These are phyloP conservation scores for Emmonsiellopsis sp. DNA, from an alignment of 2,329 filamentous ascomycete genomes.

Conservation along the genomic window DNA sequence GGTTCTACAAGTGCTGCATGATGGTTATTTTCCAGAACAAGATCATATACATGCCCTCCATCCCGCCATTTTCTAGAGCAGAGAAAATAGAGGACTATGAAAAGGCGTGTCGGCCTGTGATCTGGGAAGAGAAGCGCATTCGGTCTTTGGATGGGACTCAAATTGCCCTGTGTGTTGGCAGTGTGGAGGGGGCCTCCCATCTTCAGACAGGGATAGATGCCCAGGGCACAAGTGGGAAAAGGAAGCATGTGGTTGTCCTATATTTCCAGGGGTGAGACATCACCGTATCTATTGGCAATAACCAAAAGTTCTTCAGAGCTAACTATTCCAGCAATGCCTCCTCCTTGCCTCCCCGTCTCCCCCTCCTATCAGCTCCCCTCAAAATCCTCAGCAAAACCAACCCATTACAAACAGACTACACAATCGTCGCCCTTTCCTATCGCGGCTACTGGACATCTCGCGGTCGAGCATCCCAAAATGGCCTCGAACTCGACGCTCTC, in stretches of 20 bases:
- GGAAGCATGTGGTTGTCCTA: slow-evolving; percentile 29
- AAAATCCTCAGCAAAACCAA: slow-evolving; percentile 9
- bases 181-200: background rate
- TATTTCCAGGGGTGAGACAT: slow-evolving; percentile 39
- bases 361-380: slow-evolving; percentile 38
- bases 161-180: slow-evolving; percentile 50
- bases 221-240: background rate
- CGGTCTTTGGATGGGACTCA: slow-evolving; percentile 55
- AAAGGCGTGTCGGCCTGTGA: slow-evolving; percentile 49
- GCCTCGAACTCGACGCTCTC: slow-evolving; percentile 59
- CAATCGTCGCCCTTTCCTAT: slow-evolving; percentile 45
- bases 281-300: background rate
- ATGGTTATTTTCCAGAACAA: slow-evolving; percentile 70
- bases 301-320: background rate
- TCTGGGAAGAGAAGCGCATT: slow-evolving; percentile 57
- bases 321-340: slow-evolving; percentile 24
- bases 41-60: slow-evolving; percentile 70
- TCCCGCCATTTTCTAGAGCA: slow-evolving; percentile 60
- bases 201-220: background rate
- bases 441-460: slow-evolving; percentile 71
- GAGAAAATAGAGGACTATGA: slow-evolving; percentile 59
- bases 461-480: slow-evolving; percentile 59
- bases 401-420: slow-evolving; percentile 6
- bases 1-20: slow-evolving; percentile 58
- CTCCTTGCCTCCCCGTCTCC: slow-evolving; percentile 39